A percentile compares a stretch with the other conserved stretches of the same genome.
phyloP scores from a whole-genome alignment of 768 basidiomycete species.

The Boletus huronensis region DNA sequence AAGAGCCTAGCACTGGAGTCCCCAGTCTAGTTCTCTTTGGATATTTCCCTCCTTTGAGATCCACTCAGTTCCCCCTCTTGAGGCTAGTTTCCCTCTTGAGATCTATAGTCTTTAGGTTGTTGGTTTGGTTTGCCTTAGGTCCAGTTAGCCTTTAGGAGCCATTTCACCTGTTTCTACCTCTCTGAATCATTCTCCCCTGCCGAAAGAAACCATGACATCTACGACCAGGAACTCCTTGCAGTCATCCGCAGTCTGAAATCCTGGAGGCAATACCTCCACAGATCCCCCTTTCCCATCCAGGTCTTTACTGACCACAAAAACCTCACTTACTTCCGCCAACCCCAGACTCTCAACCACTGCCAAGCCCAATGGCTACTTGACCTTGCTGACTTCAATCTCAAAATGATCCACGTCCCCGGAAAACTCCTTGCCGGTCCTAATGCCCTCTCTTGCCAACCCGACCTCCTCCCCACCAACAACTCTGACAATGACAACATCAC shows the following conservation, averaged over 20 bases:
- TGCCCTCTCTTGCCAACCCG: fast-evolving
- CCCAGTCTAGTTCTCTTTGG: no score
- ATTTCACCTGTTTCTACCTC: not conserved
- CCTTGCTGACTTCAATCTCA: not conserved
- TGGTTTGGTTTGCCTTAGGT: no score
- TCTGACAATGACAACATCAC: no score
- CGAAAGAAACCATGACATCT: not conserved
- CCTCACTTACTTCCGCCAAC: not conserved
- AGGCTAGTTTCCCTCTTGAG: no score
- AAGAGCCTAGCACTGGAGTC: no score
- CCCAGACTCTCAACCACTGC: fast-evolving
- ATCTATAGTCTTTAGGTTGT: no score
- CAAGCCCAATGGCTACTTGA: not conserved
- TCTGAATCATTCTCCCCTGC: not conserved
- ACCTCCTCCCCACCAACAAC: fast-evolving
- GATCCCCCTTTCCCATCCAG: fast-evolving
- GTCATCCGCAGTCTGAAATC: not conserved
- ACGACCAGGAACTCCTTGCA: not conserved
- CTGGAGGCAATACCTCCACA: fast-evolving
- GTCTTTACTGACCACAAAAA: not conserved
- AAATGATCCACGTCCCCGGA: not conserved
- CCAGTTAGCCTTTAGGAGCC: no score
- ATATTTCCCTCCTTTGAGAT: no score
- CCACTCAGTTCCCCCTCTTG: no score
- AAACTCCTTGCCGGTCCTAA: fast-evolving